Evolutionary conservation across 306 rosid species (phyloP).

Genomic region (barrel medic (Medicago truncatula)): MtrunA17r5.0-ANR NC_053049.1:22611501-22612000

Average conservation of each 20-base stretch:
- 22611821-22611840: conserved; percentile 62
- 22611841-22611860: conserved; percentile 40
- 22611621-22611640: conserved; percentile 49
- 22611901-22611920: neutral
- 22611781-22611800: conserved; percentile 62
- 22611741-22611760: conserved; percentile 42
- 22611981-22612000: neutral
- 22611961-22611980: neutral
- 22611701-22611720: conserved; percentile 51
- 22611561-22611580: conserved; percentile 46
- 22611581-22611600: conserved; percentile 41
- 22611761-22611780: conserved; percentile 57
- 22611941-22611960: conserved; percentile 1
- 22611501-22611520: conserved; percentile 61
- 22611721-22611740: conserved; percentile 41
- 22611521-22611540: conserved; percentile 62
- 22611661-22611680: conserved; percentile 48
- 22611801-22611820: conserved; percentile 60
- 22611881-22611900: neutral
- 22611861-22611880: neutral
- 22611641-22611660: conserved; percentile 35
- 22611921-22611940: neutral
- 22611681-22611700: conserved; percentile 60
- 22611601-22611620: conserved; percentile 36
- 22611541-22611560: conserved; percentile 51